phyloP scores from a whole-genome alignment of 2,329 filamentous ascomycete species.

The Talaromyces sp. region DNA sequence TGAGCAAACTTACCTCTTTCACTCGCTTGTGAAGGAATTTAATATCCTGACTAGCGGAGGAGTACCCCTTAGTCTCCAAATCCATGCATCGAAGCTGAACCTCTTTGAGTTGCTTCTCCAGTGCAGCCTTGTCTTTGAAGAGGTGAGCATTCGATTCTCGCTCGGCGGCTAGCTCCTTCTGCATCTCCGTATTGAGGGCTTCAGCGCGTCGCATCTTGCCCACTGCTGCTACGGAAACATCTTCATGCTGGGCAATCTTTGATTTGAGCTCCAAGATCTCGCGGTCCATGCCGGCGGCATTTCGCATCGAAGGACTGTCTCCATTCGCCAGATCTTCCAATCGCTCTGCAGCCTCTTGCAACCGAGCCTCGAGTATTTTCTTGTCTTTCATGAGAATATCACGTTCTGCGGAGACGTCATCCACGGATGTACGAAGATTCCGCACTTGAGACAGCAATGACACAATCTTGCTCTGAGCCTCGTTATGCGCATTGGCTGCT shows the following conservation, averaged over 20 bases:
- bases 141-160: constrained; percentile 74
- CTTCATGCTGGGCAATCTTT: constrained; percentile 83
- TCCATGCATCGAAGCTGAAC: constrained; percentile 85
- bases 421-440: constrained; percentile 71
- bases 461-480: constrained; percentile 89
- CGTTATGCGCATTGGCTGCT: constrained; percentile 85
- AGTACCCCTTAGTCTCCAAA: constrained; percentile 94
- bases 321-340: constrained; percentile 82
- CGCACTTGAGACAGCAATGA: constrained; percentile 85
- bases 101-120: constrained; percentile 89
- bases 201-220: constrained; percentile 97
- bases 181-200: constrained; percentile 77
- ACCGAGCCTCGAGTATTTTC: constrained; percentile 74
- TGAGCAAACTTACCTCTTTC: constrained; percentile 67
- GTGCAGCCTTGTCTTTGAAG: constrained; percentile 79
- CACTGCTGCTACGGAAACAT: constrained; percentile 82
- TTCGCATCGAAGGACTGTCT: constrained; percentile 80
- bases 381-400: constrained; percentile 84
- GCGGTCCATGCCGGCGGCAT: constrained; percentile 81
- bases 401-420: constrained; percentile 79
- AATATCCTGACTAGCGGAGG: constrained; percentile 87
- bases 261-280: constrained; percentile 87
- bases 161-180: constrained; percentile 85
- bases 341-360: constrained; percentile 80
- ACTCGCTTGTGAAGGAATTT: constrained; percentile 91